phyloP scores from a whole-genome alignment of 2,329 filamentous ascomycete species.

The Xylaria sp. region DNA sequence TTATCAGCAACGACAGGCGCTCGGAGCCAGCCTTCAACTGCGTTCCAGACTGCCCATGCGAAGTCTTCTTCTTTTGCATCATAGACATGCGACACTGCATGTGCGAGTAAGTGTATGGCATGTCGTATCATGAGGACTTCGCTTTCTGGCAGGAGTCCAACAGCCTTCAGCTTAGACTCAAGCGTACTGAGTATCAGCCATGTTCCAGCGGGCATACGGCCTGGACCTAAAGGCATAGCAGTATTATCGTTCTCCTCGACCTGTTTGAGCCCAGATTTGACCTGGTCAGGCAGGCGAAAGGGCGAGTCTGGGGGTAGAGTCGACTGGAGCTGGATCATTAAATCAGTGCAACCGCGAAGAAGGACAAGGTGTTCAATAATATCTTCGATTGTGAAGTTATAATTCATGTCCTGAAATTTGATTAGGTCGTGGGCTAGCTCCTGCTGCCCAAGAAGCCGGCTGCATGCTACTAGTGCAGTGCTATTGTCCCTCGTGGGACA shows the following conservation, averaged over 20 bases:
- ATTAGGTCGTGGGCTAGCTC: constrained; percentile 27
- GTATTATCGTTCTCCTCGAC: constrained; percentile 23
- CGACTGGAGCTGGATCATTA: constrained; percentile 29
- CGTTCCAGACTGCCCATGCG: constrained; percentile 28
- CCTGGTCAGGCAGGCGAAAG: constrained; percentile 24
- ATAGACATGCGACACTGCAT: constrained; percentile 19
- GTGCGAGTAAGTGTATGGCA: constrained; percentile 20
- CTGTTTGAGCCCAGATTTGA: constrained; percentile 14
- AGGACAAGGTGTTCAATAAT: constrained; percentile 30
- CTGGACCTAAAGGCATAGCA: neutral
- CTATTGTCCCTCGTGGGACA: constrained; percentile 27
- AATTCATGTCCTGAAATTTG: constrained; percentile 8
- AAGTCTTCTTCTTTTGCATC: constrained; percentile 20
- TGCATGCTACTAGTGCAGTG: constrained; percentile 30
- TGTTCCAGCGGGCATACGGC: constrained; percentile 10
- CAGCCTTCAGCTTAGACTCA: constrained; percentile 13
- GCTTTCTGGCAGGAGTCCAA: constrained; percentile 18
- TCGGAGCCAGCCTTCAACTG: constrained; percentile 30
- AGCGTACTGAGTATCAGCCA: constrained; percentile 27
- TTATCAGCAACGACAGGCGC: constrained; percentile 25
- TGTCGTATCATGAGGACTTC: constrained; percentile 22
- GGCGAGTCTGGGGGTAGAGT: constrained; percentile 25
- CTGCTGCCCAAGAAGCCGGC: constrained; percentile 31
- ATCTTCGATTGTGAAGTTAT: constrained; percentile 31
- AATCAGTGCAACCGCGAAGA: constrained; percentile 28